A percentile compares a stretch with the other conserved stretches of the same genome.
Conservation (phyloP, 148 eudicot species). For the Vaccinium darrowii region DNA sequence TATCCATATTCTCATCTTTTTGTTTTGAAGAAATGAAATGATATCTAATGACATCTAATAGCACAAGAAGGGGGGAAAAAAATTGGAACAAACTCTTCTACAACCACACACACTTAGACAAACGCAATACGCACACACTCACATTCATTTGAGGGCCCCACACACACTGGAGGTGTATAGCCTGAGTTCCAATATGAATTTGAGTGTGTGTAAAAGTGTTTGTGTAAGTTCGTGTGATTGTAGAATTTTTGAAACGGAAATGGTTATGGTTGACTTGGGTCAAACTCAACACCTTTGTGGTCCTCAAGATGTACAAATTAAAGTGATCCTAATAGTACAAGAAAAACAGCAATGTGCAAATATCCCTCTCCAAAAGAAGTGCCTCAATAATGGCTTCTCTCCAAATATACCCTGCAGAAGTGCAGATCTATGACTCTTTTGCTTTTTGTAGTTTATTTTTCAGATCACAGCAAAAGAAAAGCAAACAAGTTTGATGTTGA, state of each 20-base stretch:
- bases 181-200: no score
- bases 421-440: slow-evolving; percentile 35
- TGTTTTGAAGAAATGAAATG: background rate
- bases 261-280: background rate
- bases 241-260: no score
- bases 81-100: background rate
- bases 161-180: no score
- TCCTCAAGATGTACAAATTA: slow-evolving; percentile 8
- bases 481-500: slow-evolving; percentile 36
- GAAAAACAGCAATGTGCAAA: slow-evolving; percentile 12
- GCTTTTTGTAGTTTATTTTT: slow-evolving; percentile 35
- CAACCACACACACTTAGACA: no score
- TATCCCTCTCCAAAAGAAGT: slow-evolving; percentile 11
- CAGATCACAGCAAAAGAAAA: slow-evolving; percentile 28
- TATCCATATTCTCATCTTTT: background rate
- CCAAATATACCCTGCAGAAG: slow-evolving; percentile 27
- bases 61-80: background rate
- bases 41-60: background rate
- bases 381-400: slow-evolving; percentile 18
- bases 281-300: background rate
- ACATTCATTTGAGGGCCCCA: no score
- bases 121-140: no score
- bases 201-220: no score
- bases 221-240: no score
- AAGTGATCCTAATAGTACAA: background rate